Conservation (phyloP, 345 rosid species). For the Corchorus olitorius region DNA sequence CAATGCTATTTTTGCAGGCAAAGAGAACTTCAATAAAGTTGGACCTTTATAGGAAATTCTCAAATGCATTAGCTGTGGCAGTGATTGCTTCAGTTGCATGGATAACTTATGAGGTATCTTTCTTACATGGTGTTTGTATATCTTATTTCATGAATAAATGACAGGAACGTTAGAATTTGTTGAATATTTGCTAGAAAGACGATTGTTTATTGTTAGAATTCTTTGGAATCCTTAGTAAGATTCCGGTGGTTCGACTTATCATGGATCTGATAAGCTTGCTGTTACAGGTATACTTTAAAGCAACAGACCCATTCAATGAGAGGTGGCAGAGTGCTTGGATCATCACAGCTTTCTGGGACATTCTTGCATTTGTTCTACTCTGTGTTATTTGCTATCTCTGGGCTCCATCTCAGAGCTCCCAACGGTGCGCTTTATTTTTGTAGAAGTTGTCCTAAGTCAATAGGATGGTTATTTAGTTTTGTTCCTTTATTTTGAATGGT, state of each 20-base stretch:
- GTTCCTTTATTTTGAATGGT: background rate
- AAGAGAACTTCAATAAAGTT: conserved; percentile 84
- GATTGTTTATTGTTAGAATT: background rate
- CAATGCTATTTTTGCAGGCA: conserved; percentile 35
- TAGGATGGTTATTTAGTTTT: background rate
- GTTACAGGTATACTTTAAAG: conserved; percentile 89
- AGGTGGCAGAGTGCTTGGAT: conserved; percentile 95
- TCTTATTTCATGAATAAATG: background rate
- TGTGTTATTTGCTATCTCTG: conserved; percentile 88
- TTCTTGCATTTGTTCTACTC: conserved; percentile 72
- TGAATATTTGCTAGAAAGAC: background rate
- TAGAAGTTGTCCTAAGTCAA: background rate
- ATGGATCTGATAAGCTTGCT: conserved; percentile 22
- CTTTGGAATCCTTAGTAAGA: background rate
- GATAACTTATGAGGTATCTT: conserved; percentile 83
- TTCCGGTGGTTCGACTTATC: conserved; percentile 1
- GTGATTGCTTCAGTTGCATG: conserved; percentile 89
- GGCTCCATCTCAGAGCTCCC: conserved; percentile 95
- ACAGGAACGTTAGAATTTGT: background rate
- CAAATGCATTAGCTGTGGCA: conserved; percentile 78
- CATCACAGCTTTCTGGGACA: conserved; percentile 93
- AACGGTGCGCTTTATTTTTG: conserved; percentile 47
- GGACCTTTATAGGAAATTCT: conserved; percentile 93
- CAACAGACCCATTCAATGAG: conserved; percentile 94
- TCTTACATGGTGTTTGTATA: background rate